phyloP scores from a whole-genome alignment of 352 stramenopile genomes.

The Globisporangium megalacanthum region DNA sequence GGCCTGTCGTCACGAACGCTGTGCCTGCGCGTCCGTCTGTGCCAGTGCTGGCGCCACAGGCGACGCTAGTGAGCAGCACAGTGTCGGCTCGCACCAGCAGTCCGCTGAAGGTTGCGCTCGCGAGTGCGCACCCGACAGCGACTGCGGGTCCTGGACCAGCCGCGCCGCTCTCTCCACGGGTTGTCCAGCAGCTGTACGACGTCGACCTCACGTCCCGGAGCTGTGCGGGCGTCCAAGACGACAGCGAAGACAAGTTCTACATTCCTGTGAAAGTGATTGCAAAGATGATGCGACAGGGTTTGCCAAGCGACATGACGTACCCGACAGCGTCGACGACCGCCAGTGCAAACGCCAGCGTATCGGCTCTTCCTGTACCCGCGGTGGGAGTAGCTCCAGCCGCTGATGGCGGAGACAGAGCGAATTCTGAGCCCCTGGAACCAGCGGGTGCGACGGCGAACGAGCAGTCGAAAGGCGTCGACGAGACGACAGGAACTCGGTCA shows the following conservation, averaged over 20 bases:
- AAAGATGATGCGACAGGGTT: slow-evolving; percentile 64
- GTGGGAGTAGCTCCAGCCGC: too few relatives aligned
- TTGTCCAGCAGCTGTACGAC: slow-evolving; percentile 66
- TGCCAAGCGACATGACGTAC: slow-evolving; percentile 18
- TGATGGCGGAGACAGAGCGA: too few relatives aligned
- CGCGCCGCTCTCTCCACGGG: slow-evolving; percentile 39
- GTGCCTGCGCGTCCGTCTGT: too few relatives aligned
- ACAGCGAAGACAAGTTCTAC: slow-evolving; percentile 74
- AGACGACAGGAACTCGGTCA: background rate
- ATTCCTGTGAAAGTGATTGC: slow-evolving; percentile 57
- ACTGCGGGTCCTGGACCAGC: slow-evolving; percentile 2
- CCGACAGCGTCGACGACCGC: too few relatives aligned
- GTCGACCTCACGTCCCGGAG: slow-evolving; percentile 49
- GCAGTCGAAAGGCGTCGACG: background rate
- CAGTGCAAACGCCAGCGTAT: too few relatives aligned
- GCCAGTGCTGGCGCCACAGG: too few relatives aligned
- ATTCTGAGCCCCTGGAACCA: too few relatives aligned
- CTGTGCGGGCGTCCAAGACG: slow-evolving; percentile 26
- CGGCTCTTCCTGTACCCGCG: too few relatives aligned
- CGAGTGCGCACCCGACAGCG: background rate
- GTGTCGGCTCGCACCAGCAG: background rate
- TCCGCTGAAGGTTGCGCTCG: background rate
- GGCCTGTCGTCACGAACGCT: too few relatives aligned
- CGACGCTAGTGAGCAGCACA: too few relatives aligned
- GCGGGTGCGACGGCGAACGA: too few relatives aligned